Base-by-base conservation (phyloP, 208 protist genomes). In the Trypanosoma avium region DNA sequence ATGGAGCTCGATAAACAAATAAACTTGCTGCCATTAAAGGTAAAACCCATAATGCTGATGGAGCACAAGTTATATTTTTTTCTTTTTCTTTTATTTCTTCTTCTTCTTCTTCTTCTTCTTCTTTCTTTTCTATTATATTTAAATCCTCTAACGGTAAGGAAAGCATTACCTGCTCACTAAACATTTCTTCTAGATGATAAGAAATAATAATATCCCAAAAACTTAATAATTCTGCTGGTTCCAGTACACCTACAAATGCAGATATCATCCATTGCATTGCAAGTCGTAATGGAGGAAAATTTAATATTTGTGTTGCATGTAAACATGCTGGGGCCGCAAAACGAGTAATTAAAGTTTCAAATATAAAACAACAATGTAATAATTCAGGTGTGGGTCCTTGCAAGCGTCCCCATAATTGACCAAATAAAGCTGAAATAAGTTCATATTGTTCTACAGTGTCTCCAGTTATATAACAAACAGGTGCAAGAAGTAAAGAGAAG, bases 331-430 rank as follows among this genome's bases (percentile, higher is more conserved):
- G 47, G 15, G 81, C 76, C 6, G 90, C 90, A 61, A 85, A 71
- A 15, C 75, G 70, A 29, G 73, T 70, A 27, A 88, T 70, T 13
- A 93, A 59, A 8, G 64, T 43, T 77, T 96, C 90, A 54, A 94
- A 93, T 45, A 96, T 52, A 13, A 84, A 72, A 59, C 81, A 92
- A 61, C 87, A 93, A 67, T 93, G 85, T 42, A 82, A 45, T 29
- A 96, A 68, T 57, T 96, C 90, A 15, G 86, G 86, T 24, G 90
- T 94, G 35, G 90, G 87, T 3, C 90, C 82, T 64, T 94, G 90
- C 55, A 96, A 45, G 9, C 86, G 82, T 15, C 57, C 49, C 88
- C 90, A 96, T 47, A 96, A 55, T 70, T 94, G 84, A 48, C 77
- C 66, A 60, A 80, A 80, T 52, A 96, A 75, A 2, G 84, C 81